phyloP scores from a whole-genome alignment of 306 rosid genomes.

The Glycine latifolia region DNA sequence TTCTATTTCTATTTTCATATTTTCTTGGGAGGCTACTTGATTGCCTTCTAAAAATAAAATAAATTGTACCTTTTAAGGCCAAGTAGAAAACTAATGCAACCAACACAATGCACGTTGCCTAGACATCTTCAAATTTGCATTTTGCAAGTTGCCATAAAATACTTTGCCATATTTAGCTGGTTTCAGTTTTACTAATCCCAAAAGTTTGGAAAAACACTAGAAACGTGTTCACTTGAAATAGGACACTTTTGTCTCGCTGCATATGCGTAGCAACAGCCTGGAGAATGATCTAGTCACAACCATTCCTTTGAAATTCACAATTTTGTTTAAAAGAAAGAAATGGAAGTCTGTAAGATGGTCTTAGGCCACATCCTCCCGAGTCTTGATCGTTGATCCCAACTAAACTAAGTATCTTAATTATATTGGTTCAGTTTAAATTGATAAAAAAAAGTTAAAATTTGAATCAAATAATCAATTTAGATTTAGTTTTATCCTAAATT shows the following conservation, averaged over 20 bases:
- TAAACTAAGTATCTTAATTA: too few species aligned
- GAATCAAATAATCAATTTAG: too few species aligned
- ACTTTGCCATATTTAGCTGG: slow-evolving; percentile 8
- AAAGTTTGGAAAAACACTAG: slow-evolving; percentile 14
- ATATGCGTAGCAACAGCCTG: neutral
- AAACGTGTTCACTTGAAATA: neutral
- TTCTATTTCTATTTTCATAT: neutral
- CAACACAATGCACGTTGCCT: neutral
- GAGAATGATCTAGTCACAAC: neutral
- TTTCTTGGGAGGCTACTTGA: neutral
- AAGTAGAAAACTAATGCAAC: neutral
- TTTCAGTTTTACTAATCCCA: neutral
- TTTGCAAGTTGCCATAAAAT: neutral
- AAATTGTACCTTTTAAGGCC: neutral
- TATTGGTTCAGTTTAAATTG: too few species aligned
- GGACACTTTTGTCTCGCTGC: neutral
- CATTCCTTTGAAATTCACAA: neutral
- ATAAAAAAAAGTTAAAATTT: too few species aligned
- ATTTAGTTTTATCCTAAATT: too few species aligned
- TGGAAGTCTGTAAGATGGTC: too few species aligned
- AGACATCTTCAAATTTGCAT: neutral
- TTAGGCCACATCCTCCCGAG: too few species aligned
- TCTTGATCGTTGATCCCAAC: too few species aligned
- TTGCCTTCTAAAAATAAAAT: neutral
- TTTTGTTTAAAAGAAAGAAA: neutral